These are phyloP conservation scores for Linum usitatissimum DNA, from an alignment of 345 rosid species.

Conservation along the genomic window DNA sequence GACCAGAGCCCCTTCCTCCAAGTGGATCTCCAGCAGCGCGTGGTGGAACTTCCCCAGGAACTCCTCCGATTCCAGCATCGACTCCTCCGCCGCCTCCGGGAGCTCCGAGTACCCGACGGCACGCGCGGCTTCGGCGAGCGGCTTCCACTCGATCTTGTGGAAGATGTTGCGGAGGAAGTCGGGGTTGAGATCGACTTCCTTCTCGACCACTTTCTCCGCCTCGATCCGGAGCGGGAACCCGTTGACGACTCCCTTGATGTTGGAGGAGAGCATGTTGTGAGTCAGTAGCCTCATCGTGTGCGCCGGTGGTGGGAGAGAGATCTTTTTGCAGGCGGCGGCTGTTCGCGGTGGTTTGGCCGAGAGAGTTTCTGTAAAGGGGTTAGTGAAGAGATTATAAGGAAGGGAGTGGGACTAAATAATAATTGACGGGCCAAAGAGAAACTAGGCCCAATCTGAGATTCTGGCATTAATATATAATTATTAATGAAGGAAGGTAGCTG, in stretches of 20 bases:
- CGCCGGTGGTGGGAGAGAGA: no score
- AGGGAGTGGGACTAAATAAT: no score
- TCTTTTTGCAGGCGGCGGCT: no score
- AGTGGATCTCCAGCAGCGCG: conserved; percentile 76
- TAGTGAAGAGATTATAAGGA: no score
- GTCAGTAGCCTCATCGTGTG: conserved; percentile 46
- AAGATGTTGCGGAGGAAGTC: conserved; percentile 66
- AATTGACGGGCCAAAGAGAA: no score
- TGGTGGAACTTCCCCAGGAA: conserved; percentile 67
- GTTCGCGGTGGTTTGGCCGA: no score
- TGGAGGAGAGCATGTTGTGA: conserved; percentile 32
- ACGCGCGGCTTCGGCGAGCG: conserved; percentile 53
- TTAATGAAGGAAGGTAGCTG: not conserved
- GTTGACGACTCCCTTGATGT: conserved; percentile 72
- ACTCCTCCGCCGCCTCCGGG: conserved; percentile 44
- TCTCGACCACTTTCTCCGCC: conserved; percentile 47
- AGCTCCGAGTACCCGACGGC: conserved; percentile 61
- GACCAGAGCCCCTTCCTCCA: conserved; percentile 80
- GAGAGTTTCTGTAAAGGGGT: no score
- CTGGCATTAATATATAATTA: no score
- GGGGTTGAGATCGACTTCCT: conserved; percentile 59
- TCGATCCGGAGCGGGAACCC: conserved; percentile 77
- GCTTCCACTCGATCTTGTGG: conserved; percentile 71
- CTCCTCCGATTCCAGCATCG: conserved; percentile 55
- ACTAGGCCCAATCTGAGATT: no score